phyloP scores from a whole-genome alignment of 2,329 filamentous ascomycete genomes.

The Curvularia verruculosa region DNA sequence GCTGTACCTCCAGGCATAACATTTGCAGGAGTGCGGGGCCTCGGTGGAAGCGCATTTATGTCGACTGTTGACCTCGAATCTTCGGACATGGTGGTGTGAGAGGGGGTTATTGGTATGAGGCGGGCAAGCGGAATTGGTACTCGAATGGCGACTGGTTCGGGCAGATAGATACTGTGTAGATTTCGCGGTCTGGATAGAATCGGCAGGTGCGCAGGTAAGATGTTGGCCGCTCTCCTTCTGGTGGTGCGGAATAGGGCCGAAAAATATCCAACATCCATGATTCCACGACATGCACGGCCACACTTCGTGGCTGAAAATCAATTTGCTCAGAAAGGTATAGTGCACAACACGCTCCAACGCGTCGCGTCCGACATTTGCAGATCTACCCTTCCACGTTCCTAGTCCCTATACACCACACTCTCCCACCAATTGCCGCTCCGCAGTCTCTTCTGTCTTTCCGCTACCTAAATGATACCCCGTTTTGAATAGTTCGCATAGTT shows the following conservation, averaged over 20 bases:
- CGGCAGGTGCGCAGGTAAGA: constrained; percentile 6
- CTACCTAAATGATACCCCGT: constrained; percentile 43
- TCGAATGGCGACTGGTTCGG: neutral
- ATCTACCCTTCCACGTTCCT: constrained; percentile 15
- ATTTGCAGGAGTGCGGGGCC: constrained; percentile 41
- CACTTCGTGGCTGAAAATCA: constrained; percentile 31
- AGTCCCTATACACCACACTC: constrained; percentile 18
- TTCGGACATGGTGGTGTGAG: constrained; percentile 52
- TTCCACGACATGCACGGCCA: constrained; percentile 21
- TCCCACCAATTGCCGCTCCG: constrained; percentile 22
- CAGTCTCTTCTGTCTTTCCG: constrained; percentile 22
- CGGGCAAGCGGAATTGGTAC: neutral
- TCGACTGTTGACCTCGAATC: constrained; percentile 49
- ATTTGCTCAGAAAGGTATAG: constrained; percentile 32
- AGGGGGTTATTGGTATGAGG: constrained; percentile 7
- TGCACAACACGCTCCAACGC: constrained; percentile 29
- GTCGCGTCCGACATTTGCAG: constrained; percentile 29
- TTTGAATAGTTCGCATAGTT: constrained; percentile 30
- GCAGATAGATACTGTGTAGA: neutral
- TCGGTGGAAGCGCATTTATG: constrained; percentile 24
- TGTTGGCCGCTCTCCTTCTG: constrained; percentile 12
- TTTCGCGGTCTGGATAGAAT: neutral
- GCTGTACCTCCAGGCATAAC: constrained; percentile 61
- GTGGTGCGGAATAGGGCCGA: constrained; percentile 30
- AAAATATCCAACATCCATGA: constrained; percentile 35